Evolutionary conservation across 495 filamentous ascomycete species (phyloP).

Genomic region (Pyrenula massariospora): DNA sequence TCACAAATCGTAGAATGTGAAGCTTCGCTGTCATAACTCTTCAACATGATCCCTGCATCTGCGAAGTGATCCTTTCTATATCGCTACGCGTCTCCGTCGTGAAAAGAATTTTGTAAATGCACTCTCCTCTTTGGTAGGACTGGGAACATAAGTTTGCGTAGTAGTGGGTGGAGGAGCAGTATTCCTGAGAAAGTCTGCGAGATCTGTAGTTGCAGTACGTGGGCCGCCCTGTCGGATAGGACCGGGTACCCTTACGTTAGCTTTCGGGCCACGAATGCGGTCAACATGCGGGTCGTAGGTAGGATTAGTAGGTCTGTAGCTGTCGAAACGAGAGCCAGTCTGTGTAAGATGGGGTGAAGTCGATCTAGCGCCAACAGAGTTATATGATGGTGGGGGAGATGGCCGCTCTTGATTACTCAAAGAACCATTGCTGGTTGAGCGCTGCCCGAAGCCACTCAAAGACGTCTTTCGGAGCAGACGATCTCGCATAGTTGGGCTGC

Average conservation of each 20-base stretch:
- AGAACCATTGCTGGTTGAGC: conserved; percentile 1
- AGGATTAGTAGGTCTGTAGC: conserved; percentile 11
- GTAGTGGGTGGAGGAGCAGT: conserved; percentile 54
- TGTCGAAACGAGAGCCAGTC: conserved; percentile 11
- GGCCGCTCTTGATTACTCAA: conserved; percentile 3
- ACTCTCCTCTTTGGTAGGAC: conserved; percentile 3
- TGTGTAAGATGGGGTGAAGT: conserved; percentile 11
- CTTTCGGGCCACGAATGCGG: conserved; percentile 5
- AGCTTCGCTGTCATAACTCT: not conserved
- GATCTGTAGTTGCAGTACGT: conserved; percentile 49
- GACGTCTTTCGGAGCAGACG: conserved; percentile 40
- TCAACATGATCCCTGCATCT: not conserved
- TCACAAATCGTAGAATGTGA: not conserved
- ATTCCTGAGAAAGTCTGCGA: conserved; percentile 71
- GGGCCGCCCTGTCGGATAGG: conserved; percentile 1
- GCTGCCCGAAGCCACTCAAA: conserved; percentile 8
- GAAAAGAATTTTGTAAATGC: conserved; percentile 5
- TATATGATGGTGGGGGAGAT: conserved; percentile 2
- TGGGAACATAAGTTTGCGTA: conserved; percentile 4
- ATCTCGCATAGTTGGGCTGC: conserved; percentile 51
- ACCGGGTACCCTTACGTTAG: conserved; percentile 9
- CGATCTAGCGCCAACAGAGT: not conserved
- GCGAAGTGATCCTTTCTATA: not conserved
- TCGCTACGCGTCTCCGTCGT: conserved; percentile 2
- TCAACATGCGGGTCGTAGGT: conserved; percentile 30